A percentile compares a stretch with the other conserved stretches of the same genome.
Conservation (phyloP, 352 stramenopile genomes). For the Globisporangium viniferum region DNA sequence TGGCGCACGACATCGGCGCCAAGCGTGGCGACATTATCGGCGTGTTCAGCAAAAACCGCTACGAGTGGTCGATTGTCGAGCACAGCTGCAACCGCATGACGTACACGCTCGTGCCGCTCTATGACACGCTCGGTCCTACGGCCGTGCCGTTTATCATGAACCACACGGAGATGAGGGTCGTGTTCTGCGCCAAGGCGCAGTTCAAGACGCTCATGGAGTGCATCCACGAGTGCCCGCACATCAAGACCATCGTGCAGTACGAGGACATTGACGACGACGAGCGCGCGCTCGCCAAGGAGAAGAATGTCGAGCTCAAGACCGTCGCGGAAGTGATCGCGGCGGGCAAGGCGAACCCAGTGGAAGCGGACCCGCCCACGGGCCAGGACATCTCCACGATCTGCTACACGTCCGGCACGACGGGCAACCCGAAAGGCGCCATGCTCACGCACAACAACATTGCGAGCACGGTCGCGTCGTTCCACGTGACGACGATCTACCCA, state of each 20-base stretch:
- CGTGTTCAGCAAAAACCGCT: slow-evolving; percentile 72
- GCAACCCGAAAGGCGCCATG: slow-evolving; percentile 68
- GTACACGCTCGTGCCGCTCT: slow-evolving; percentile 72
- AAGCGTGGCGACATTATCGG: slow-evolving; percentile 51
- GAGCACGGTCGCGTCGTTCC: slow-evolving; percentile 10
- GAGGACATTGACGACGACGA: slow-evolving; percentile 42
- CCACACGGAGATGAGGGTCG: slow-evolving; percentile 66
- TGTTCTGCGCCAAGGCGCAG: slow-evolving; percentile 64
- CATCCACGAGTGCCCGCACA: slow-evolving; percentile 41
- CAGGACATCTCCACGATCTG: slow-evolving; percentile 92
- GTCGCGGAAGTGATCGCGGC: slow-evolving; percentile 34
- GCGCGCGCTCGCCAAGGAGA: slow-evolving; percentile 21
- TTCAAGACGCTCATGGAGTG: slow-evolving; percentile 48
- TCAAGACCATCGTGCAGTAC: slow-evolving; percentile 56
- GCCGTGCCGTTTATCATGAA: slow-evolving; percentile 77
- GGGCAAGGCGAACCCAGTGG: slow-evolving; percentile 41
- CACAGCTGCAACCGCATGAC: slow-evolving; percentile 62
- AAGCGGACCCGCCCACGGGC: slow-evolving; percentile 39
- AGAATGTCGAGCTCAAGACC: slow-evolving; percentile 42
- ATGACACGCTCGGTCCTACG: slow-evolving; percentile 71
- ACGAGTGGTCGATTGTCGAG: slow-evolving; percentile 68
- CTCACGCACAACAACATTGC: slow-evolving; percentile 56
- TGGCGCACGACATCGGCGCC: slow-evolving; percentile 32
- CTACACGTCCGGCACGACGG: slow-evolving; percentile 78
- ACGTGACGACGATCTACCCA: slow-evolving; percentile 12